A percentile compares a stretch with the other conserved stretches of the same genome.
Evolutionary conservation across 148 eudicot species (phyloP).

Genomic region (Simmondsia chinensis): DNA sequence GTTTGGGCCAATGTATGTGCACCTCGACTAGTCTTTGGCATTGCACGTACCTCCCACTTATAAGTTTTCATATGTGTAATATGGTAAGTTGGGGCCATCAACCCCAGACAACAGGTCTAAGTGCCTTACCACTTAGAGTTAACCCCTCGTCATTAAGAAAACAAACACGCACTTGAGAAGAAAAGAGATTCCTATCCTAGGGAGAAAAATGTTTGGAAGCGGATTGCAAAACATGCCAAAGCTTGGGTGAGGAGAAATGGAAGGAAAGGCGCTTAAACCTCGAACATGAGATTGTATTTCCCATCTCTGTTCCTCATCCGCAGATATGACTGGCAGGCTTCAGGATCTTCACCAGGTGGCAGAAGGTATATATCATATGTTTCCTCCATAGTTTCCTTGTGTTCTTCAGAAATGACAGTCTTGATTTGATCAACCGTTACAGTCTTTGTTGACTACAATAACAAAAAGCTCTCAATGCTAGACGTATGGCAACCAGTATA

Average conservation of each 20-base stretch:
- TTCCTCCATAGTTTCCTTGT: conserved; percentile 69
- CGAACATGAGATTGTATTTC: conserved; percentile 93
- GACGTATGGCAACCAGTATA: conserved; percentile 15
- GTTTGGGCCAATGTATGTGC: no score
- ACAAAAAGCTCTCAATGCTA: conserved; percentile 32
- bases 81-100: no score
- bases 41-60: no score
- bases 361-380: conserved; percentile 93
- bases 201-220: not conserved
- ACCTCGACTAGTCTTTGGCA: no score
- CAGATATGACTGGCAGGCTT: conserved; percentile 93
- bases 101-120: no score
- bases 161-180: no score
- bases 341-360: conserved; percentile 98
- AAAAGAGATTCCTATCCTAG: no score
- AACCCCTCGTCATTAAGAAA: no score
- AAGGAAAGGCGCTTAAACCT: conserved; percentile 39
- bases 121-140: no score
- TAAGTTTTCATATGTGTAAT: no score
- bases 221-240: not conserved
- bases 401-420: conserved; percentile 52
- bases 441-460: conserved; percentile 62
- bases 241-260: not conserved
- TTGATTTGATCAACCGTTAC: conserved; percentile 68
- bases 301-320: conserved; percentile 99